Percentiles rank a stretch among this genome's conserved stretches.
Evolutionary conservation across 768 basidiomycete species (phyloP).

Genomic region (Lentinula guzmanii): DNA sequence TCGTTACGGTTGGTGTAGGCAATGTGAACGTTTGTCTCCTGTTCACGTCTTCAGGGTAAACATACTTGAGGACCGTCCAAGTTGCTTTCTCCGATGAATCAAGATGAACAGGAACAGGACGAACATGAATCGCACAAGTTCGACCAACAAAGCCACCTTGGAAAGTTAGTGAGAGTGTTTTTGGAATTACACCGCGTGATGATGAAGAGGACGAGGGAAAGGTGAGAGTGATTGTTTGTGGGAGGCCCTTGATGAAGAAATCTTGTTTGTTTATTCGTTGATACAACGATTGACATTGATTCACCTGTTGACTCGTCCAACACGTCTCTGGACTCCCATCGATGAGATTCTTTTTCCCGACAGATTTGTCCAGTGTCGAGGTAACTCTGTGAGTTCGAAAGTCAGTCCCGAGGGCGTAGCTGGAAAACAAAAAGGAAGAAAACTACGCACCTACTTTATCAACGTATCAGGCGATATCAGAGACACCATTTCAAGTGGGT

Average conservation of each 20-base stretch:
- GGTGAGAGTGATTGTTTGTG: slow-evolving; percentile 65
- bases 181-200: slow-evolving; percentile 42
- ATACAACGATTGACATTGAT: not conserved
- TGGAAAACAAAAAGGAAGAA: not conserved
- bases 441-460: slow-evolving; percentile 4
- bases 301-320: slow-evolving; percentile 79
- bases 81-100: slow-evolving; percentile 20
- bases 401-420: not conserved
- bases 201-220: slow-evolving; percentile 34
- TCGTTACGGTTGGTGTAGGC: not conserved
- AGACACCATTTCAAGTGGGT: not conserved
- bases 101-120: slow-evolving; percentile 16
- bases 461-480: not conserved
- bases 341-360: slow-evolving; percentile 62
- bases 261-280: slow-evolving; percentile 4
- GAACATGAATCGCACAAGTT: slow-evolving; percentile 45
- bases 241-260: slow-evolving; percentile 48
- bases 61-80: slow-evolving; percentile 46
- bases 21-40: slow-evolving; percentile 54
- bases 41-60: slow-evolving; percentile 82
- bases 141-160: slow-evolving; percentile 85
- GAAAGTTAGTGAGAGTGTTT: slow-evolving; percentile 58
- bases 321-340: slow-evolving; percentile 75
- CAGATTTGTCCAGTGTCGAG: slow-evolving; percentile 70
- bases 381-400: slow-evolving; percentile 53